Evolutionary conservation across 441 rosid species (phyloP).

Genomic region (Francoa sonchifolia): DNA sequence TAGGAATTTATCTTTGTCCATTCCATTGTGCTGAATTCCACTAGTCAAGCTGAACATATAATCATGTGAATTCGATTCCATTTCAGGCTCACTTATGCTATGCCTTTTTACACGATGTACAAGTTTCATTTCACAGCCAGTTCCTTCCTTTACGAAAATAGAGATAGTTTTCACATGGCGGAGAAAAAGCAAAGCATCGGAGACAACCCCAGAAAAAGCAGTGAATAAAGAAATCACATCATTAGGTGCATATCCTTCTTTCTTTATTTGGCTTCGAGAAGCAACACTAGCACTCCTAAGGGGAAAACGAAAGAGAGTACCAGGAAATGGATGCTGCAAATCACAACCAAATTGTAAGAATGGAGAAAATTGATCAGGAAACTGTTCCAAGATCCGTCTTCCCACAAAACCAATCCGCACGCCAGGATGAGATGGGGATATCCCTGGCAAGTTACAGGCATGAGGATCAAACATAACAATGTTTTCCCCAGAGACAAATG

Average conservation of each 20-base stretch:
- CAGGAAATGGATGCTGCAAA: constrained; percentile 72
- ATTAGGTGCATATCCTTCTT: constrained; percentile 70
- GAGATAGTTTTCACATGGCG: constrained; percentile 72
- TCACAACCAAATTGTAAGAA: constrained; percentile 95
- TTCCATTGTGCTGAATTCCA: constrained; percentile 45
- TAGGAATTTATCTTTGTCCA: constrained; percentile 74
- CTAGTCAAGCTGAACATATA: constrained; percentile 50
- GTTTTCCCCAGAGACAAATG: constrained; percentile 97
- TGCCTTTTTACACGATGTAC: constrained; percentile 66
- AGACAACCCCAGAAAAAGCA: constrained; percentile 70
- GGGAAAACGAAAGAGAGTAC: constrained; percentile 96
- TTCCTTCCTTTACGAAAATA: constrained; percentile 77
- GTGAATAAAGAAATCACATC: constrained; percentile 83
- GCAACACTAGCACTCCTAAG: constrained; percentile 72
- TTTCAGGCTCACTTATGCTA: constrained; percentile 39
- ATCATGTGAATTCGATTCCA: constrained; percentile 34
- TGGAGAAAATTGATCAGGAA: constrained; percentile 97
- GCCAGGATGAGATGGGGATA: constrained; percentile 97
- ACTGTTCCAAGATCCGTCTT: constrained; percentile 86
- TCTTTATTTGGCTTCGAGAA: constrained; percentile 79
- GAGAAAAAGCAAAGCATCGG: constrained; percentile 76
- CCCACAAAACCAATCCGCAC: constrained; percentile 86
- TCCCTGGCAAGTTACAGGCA: constrained; percentile 91
- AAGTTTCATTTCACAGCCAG: constrained; percentile 68
- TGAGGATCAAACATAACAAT: constrained; percentile 99